A percentile compares a stretch with the other conserved stretches of the same genome.
These are phyloP conservation scores for Wickerhamomyces sydowiorum DNA, from an alignment of 805 yeast species.

Conservation along the genomic window DNA sequence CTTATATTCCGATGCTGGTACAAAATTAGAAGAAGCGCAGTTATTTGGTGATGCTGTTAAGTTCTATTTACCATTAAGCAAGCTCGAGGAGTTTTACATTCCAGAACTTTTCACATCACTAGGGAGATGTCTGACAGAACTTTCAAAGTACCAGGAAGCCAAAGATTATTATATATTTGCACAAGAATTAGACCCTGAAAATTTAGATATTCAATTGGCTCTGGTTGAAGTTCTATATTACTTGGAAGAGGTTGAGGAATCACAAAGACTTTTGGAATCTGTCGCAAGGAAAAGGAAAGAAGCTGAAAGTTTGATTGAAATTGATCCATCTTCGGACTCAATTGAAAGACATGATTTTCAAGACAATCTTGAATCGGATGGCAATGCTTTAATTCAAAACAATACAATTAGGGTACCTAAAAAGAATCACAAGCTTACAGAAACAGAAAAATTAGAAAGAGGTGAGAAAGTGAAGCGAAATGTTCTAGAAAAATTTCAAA, in stretches of 20 bases:
- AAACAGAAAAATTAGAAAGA: constrained; percentile 45
- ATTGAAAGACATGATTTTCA: not conserved
- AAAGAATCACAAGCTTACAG: constrained; percentile 26
- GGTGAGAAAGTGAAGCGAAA: constrained; percentile 55
- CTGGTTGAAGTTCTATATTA: constrained; percentile 79
- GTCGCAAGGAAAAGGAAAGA: constrained; percentile 37
- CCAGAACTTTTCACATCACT: constrained; percentile 45
- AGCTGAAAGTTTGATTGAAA: constrained; percentile 18
- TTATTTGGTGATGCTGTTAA: constrained; percentile 71
- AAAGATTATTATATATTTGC: constrained; percentile 51
- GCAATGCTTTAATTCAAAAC: constrained; percentile 19
- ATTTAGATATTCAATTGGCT: constrained; percentile 68
- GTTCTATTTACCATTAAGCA: constrained; percentile 52
- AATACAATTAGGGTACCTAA: constrained; percentile 17
- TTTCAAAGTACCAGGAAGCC: constrained; percentile 64
- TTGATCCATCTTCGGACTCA: constrained; percentile 5
- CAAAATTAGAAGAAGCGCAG: constrained; percentile 62
- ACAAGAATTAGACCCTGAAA: constrained; percentile 49
- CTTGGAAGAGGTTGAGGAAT: constrained; percentile 52
- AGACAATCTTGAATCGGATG: not conserved
- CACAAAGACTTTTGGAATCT: constrained; percentile 47
- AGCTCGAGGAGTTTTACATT: constrained; percentile 45
- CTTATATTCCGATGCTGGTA: constrained; percentile 71
- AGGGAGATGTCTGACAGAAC: constrained; percentile 73
- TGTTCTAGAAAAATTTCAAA: constrained; percentile 48